Evolutionary conservation across 2,329 filamentous ascomycete species (phyloP).

Genomic region (Epichloe aotearoae): DNA sequence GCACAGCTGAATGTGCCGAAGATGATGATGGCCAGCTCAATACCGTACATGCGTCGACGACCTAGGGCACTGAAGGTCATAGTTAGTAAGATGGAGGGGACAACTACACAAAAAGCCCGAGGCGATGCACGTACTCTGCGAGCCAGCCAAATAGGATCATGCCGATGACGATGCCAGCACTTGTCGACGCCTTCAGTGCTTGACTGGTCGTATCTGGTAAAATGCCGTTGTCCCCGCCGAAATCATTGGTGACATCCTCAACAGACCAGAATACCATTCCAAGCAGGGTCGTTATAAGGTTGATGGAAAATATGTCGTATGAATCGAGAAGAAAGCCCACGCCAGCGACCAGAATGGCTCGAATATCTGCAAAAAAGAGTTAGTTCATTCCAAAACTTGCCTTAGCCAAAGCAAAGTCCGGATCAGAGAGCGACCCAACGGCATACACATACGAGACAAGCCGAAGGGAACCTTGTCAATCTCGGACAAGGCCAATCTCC

Average conservation of each 20-base stretch:
- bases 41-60: constrained; percentile 69
- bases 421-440: neutral
- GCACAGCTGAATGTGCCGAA: constrained; percentile 55
- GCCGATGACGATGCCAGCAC: constrained; percentile 64
- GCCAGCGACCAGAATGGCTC: constrained; percentile 62
- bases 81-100: constrained; percentile 7
- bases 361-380: constrained; percentile 36
- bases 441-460: constrained; percentile 42
- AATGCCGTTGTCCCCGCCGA: constrained; percentile 37
- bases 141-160: constrained; percentile 67
- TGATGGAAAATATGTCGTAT: constrained; percentile 73
- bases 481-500: constrained; percentile 62
- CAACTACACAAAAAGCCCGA: neutral
- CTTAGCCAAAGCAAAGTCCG: neutral
- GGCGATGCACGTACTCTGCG: constrained; percentile 40
- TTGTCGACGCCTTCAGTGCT: constrained; percentile 70
- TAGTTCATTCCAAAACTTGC: neutral
- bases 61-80: constrained; percentile 39
- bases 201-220: constrained; percentile 55
- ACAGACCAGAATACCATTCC: constrained; percentile 65
- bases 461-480: constrained; percentile 70
- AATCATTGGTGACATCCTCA: constrained; percentile 27
- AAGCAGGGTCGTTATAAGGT: constrained; percentile 56
- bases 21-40: constrained; percentile 62
- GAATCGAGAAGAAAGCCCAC: constrained; percentile 77